A percentile compares a stretch with the other conserved stretches of the same genome.
phyloP scores from a whole-genome alignment of 164 flowering plant genomes.

The Magnolia officinalis region DNA sequence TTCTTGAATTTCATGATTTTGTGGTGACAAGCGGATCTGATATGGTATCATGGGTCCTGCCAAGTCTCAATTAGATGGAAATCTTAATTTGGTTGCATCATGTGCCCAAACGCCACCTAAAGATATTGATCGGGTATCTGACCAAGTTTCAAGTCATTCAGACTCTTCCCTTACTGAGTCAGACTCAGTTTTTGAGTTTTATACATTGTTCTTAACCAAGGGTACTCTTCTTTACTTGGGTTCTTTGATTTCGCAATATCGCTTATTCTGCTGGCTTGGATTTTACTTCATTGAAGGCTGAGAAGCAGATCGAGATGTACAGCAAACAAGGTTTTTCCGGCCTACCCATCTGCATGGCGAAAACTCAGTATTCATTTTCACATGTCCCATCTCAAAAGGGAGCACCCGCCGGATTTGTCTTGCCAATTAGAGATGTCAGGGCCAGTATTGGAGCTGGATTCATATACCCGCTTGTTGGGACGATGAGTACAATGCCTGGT shows the following conservation, averaged over 20 bases:
- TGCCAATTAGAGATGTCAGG: slow-evolving; percentile 89
- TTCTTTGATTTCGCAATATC: not conserved
- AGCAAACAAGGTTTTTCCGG: slow-evolving; percentile 79
- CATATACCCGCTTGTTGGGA: slow-evolving; percentile 91
- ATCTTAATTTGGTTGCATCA: too few relatives aligned
- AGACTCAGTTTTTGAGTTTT: not conserved
- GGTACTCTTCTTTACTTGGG: not conserved
- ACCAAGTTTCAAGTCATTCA: not conserved
- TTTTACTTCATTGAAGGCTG: slow-evolving; percentile 49
- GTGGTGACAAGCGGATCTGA: not conserved
- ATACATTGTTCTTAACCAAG: not conserved
- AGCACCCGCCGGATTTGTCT: slow-evolving; percentile 75
- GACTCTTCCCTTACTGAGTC: not conserved
- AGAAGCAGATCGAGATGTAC: slow-evolving; percentile 96
- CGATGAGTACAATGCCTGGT: slow-evolving; percentile 99
- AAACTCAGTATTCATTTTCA: slow-evolving; percentile 96
- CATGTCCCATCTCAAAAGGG: slow-evolving; percentile 75
- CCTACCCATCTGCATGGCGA: slow-evolving; percentile 97
- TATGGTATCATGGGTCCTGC: not conserved
- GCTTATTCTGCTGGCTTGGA: not conserved
- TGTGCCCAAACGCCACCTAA: not conserved
- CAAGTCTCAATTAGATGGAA: not conserved
- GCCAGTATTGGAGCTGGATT: slow-evolving; percentile 99
- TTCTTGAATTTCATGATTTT: not conserved
- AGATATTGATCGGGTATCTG: not conserved